These are phyloP conservation scores for Cryptococcus sp. DNA, from an alignment of 1,284 basidiomycete species.

Conservation along the genomic window DNA sequence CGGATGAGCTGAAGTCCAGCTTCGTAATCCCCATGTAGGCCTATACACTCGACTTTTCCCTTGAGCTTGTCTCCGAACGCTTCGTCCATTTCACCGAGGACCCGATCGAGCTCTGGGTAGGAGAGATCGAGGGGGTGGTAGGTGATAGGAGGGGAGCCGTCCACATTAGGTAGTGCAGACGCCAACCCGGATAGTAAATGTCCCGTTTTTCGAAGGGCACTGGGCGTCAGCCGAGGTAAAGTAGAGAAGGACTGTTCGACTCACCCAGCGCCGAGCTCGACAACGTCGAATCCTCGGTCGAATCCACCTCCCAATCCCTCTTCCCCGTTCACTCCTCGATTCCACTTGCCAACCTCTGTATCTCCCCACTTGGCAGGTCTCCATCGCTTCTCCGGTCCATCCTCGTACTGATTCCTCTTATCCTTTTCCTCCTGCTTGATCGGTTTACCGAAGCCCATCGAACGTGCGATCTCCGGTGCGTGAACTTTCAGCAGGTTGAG, in stretches of 20 bases:
- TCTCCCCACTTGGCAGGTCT: constrained; percentile 50
- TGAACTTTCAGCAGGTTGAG: constrained; percentile 50
- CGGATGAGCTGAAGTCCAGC: constrained; percentile 59
- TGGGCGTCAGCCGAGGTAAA: constrained; percentile 35
- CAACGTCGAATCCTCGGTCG: constrained; percentile 53
- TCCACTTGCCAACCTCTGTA: constrained; percentile 68
- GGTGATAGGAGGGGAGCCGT: constrained; percentile 55
- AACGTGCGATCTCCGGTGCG: constrained; percentile 51
- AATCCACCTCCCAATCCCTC: constrained; percentile 48
- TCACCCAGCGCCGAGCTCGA: constrained; percentile 85
- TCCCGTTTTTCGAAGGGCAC: constrained; percentile 83
- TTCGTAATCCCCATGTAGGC: constrained; percentile 85
- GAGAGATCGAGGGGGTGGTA: constrained; percentile 95
- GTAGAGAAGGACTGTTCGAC: constrained; percentile 36
- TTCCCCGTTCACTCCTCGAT: constrained; percentile 53
- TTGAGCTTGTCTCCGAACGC: constrained; percentile 61
- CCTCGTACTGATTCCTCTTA: constrained; percentile 22
- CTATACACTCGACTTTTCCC: constrained; percentile 68
- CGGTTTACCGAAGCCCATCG: constrained; percentile 44
- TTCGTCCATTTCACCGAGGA: constrained; percentile 62
- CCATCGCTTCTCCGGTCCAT: constrained; percentile 45
- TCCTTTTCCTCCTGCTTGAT: constrained; percentile 8
- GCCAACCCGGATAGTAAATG: constrained; percentile 74
- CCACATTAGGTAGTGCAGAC: constrained; percentile 37
- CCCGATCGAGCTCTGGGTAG: constrained; percentile 74